Evolutionary conservation across 1,284 basidiomycete species (phyloP).

Genomic region (Sphagnurus paluster): DNA sequence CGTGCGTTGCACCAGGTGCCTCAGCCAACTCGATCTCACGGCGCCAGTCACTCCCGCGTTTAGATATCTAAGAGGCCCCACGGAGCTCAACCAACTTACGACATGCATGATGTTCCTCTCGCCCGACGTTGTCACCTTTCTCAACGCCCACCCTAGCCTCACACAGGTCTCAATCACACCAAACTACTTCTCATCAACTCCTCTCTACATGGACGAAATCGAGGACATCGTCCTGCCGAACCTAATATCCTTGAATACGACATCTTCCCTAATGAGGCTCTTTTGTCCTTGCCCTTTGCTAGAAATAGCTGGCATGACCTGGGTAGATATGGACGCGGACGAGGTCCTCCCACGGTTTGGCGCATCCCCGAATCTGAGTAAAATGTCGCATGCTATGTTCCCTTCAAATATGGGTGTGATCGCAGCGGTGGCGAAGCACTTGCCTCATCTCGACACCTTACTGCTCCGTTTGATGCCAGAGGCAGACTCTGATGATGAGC

Average conservation of each 20-base stretch:
- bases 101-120: neutral
- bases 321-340: neutral
- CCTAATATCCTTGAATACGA: neutral
- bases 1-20: neutral
- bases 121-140: neutral
- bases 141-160: neutral
- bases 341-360: neutral
- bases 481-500: neutral
- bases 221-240: neutral
- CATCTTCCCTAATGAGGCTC: neutral
- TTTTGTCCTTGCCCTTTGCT: constrained; percentile 1
- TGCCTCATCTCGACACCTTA: neutral
- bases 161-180: neutral
- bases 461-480: neutral
- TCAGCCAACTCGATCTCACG: neutral
- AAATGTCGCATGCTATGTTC: neutral
- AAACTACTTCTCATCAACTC: neutral
- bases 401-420: neutral
- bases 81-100: neutral
- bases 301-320: neutral
- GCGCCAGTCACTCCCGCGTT: neutral
- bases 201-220: neutral
- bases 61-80: neutral
- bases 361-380: neutral
- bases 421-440: neutral